These are phyloP conservation scores for Solanum hybrid DNA, from an alignment of 305 asterid species.

Conservation along the genomic window DNA sequence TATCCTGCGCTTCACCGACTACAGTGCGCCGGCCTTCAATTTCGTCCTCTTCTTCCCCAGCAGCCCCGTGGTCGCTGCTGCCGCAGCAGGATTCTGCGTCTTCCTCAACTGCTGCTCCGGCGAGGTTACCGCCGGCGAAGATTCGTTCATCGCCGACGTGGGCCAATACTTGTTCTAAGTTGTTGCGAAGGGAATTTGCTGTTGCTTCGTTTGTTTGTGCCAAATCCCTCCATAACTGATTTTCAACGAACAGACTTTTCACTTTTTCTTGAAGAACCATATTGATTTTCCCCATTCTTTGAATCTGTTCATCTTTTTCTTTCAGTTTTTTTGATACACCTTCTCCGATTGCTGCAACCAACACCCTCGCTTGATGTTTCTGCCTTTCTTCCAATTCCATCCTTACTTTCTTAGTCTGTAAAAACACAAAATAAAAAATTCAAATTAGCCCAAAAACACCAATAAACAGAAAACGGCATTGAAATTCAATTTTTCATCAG, in stretches of 20 bases:
- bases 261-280: constrained; percentile 50
- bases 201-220: constrained; percentile 84
- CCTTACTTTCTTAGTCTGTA: constrained; percentile 56
- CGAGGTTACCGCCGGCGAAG: constrained; percentile 2
- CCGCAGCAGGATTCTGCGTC: constrained; percentile 75
- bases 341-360: constrained; percentile 48
- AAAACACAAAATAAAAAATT: neutral
- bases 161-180: constrained; percentile 58
- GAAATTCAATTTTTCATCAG: neutral
- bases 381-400: constrained; percentile 64
- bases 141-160: constrained; percentile 32
- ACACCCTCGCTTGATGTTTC: constrained; percentile 41
- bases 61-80: constrained; percentile 25
- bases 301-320: constrained; percentile 74
- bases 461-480: neutral
- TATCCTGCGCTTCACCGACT: neutral
- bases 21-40: neutral
- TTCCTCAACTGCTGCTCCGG: constrained; percentile 27
- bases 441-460: neutral
- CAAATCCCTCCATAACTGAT: constrained; percentile 60
- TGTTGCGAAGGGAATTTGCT: constrained; percentile 57
- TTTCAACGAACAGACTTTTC: constrained; percentile 43
- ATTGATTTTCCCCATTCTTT: constrained; percentile 45
- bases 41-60: constrained; percentile 4
- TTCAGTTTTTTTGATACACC: constrained; percentile 41